Conservation (phyloP, 352 stramenopile genomes). For the Phytopythium vexans region DNA sequence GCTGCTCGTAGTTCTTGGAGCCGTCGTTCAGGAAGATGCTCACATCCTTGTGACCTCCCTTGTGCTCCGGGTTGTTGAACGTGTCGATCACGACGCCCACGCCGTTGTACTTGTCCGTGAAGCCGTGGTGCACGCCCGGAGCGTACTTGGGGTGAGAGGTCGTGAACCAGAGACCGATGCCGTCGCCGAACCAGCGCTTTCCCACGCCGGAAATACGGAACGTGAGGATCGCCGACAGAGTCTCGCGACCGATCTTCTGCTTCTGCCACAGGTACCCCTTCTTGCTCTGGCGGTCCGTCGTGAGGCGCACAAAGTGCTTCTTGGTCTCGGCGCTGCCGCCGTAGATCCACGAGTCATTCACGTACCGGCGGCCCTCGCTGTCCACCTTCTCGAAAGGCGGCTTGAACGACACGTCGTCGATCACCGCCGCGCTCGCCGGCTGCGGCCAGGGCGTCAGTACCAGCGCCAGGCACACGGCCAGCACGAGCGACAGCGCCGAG, state of each 20-base stretch:
- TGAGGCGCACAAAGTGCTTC: conserved; percentile 87
- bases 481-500: conserved; percentile 28
- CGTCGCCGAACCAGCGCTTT: conserved; percentile 84
- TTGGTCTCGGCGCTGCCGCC: conserved; percentile 75
- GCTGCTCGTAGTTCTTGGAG: conserved; percentile 55
- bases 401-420: conserved; percentile 80
- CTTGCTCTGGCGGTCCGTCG: conserved; percentile 86
- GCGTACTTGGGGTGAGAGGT: conserved; percentile 44
- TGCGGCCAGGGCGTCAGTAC: conserved; percentile 1
- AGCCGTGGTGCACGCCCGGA: conserved; percentile 69
- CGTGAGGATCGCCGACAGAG: conserved; percentile 62
- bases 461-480: conserved; percentile 20
- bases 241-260: conserved; percentile 43
- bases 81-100: conserved; percentile 83
- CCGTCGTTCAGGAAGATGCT: conserved; percentile 83
- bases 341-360: conserved; percentile 76
- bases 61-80: conserved; percentile 82
- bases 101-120: conserved; percentile 71
- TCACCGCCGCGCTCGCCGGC: conserved; percentile 20
- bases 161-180: conserved; percentile 82
- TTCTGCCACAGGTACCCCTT: conserved; percentile 78
- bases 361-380: conserved; percentile 46
- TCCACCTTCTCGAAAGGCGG: conserved; percentile 71
- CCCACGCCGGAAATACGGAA: conserved; percentile 83
- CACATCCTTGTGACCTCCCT: conserved; percentile 81